Evolutionary conservation across 768 basidiomycete species (phyloP).

Genomic region (Gymnopilus dilepis): DNA sequence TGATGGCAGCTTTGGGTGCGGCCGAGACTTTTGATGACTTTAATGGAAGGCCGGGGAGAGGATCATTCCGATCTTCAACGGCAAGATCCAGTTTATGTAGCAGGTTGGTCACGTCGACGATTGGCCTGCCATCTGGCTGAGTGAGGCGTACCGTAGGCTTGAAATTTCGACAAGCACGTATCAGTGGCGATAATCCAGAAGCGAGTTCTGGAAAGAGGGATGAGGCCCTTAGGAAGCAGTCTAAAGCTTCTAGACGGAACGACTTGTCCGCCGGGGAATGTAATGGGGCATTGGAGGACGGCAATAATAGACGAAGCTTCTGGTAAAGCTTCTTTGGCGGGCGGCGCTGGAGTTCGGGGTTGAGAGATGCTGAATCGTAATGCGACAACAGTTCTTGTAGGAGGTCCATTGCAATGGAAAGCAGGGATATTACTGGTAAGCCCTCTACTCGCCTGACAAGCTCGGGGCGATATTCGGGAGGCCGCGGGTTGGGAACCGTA

Average conservation of each 20-base stretch:
- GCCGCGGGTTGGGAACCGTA: conserved; percentile 18
- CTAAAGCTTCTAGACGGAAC: conserved; percentile 22
- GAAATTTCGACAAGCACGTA: conserved; percentile 17
- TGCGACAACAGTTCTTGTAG: conserved; percentile 13
- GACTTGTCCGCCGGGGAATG: conserved; percentile 20
- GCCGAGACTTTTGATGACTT: not conserved
- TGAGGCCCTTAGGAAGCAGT: conserved; percentile 18
- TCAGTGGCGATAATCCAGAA: conserved; percentile 16
- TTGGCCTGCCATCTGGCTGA: conserved; percentile 1
- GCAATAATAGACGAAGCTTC: conserved; percentile 18
- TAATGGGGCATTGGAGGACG: conserved; percentile 15
- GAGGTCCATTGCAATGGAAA: conserved; percentile 20
- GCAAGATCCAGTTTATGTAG: conserved; percentile 14
- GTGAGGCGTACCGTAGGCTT: conserved; percentile 5
- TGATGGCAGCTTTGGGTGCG: not conserved
- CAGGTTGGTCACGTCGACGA: conserved; percentile 13
- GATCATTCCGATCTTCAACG: conserved; percentile 2
- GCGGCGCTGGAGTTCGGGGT: conserved; percentile 9
- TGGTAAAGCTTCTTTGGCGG: conserved; percentile 20
- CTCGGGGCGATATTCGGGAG: conserved; percentile 18
- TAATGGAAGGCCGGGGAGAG: not conserved
- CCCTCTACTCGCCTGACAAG: conserved; percentile 18
- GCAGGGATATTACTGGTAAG: conserved; percentile 20
- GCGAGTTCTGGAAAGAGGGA: conserved; percentile 22
- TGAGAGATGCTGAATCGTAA: conserved; percentile 9